Base-by-base conservation (phyloP, 108 stramenopile species). In the Pseudonitzschia pungens region DNA sequence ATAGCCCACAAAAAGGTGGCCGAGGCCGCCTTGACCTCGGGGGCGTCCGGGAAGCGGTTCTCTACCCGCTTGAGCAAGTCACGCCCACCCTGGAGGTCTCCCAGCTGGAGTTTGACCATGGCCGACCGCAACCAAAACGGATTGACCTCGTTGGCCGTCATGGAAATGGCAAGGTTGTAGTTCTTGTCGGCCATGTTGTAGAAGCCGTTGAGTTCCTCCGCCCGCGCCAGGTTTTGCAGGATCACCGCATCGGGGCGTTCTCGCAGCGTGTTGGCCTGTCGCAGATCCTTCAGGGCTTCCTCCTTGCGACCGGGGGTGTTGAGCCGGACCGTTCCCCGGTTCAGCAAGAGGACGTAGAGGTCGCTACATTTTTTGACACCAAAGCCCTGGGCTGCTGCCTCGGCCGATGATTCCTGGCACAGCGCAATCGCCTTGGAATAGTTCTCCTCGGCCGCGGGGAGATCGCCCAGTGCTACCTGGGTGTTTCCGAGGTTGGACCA, bases 21-120 rank as follows among this genome's bases (percentile, higher is more conserved):
- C 59, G 84, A 89, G 12, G 92, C 92, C 0, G 92, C 90, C 57
- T 88, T 59, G 31, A 93, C 92, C 69, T 93, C 92, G 2, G 89
- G 92, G 50, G 92, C 90, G 44, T 91, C 88, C n/a, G 92, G 90
- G 60, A 93, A 91, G n/a, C 88, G 83, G 82, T 90, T 91, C 41
- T 88, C 89, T 11, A 93, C 89, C 12, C 92, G 81, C 63, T 85
- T 88, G 70, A 93, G 69, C 52, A 93, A 65, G 68, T 91, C 90
- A 50, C 85, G 79, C 0, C 88, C 92, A 14, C 80, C 87, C 64
- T 68, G 70, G 20, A 67, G 18, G 65, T 93, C 86, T 41, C 85
- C 84, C 41, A 93, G 48, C 69, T 93, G 90, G 55, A 87, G 84
- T 67, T 93, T 91, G 20, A 89, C 90, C 87, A 93, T 74, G 22